Evolutionary conservation across 2,329 filamentous ascomycete species (phyloP), one percentile per base, ranked within the genome.

Genomic region (Colletotrichum falcatum): DNA sequence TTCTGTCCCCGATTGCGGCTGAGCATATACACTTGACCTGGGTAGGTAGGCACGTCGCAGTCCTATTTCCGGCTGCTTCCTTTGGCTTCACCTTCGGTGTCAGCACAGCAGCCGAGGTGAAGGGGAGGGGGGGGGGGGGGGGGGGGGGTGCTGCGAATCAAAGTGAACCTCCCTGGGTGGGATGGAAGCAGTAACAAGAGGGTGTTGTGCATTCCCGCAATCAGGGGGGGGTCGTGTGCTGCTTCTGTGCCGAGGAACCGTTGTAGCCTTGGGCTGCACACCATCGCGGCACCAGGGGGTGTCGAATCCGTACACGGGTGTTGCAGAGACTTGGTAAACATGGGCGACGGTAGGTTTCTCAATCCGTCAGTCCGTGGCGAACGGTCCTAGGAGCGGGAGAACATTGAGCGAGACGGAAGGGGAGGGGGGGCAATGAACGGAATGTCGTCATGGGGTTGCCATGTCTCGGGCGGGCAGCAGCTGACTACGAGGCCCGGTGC

Each of bases 191-290:
- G 18, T n/a, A 58, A 28, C 26, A 23, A 28, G 28, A n/a, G 20
- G n/a, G 35, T 61, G 30, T n/a, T 56, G 56, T 56, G 42, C 67
- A 51, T 33, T 61, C 42, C 49, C 66, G 66, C 20, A 5, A 5
- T 7, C 33, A n/a, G n/a, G 4, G 30, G 30, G 30, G 51, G 28
- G 8, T 28, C 56, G 49, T 42, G 33, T 37, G n/a, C 39, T 9
- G 54, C 55, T 42, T 39, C 46, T n/a, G 44, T 33, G 37, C 30
- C 48, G 26, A 37, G 54, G 30, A 16, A 35, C 42, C 3, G 67
- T 61, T 56, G 63, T 56, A 56, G 67, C 67, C 63, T 66, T 62
- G 28, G n/a, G 55, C 63, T 70, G 63, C 63, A 61, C 67, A 66
- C 67, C 63, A 69, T 64, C 26, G 23, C 23, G 26, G 18, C 33